Percentiles rank a stretch among this genome's conserved stretches.
Conservation (phyloP, 257 asterid species). For the Penstemon barbatus region DNA sequence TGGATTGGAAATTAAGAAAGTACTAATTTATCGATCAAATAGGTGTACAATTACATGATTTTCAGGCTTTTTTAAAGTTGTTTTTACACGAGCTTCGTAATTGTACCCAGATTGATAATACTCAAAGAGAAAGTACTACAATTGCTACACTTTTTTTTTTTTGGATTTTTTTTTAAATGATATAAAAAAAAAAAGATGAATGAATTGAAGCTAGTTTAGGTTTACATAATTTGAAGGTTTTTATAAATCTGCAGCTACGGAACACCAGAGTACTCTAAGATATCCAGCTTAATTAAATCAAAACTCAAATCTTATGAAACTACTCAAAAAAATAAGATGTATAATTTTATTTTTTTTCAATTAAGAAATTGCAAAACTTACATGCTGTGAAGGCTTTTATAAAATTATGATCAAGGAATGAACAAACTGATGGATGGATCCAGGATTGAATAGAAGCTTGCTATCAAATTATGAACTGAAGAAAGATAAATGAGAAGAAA, state of each 20-base stretch:
- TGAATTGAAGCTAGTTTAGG: slow-evolving; percentile 1
- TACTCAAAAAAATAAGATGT: not conserved
- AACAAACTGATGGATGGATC: not conserved
- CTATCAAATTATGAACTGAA: no score
- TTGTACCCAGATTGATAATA: slow-evolving; percentile 43
- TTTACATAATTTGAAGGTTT: slow-evolving; percentile 60
- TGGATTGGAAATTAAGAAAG: not conserved
- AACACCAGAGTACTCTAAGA: slow-evolving; percentile 24
- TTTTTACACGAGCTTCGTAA: slow-evolving; percentile 45
- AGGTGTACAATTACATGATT: slow-evolving; percentile 38
- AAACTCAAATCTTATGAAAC: slow-evolving; percentile 1
- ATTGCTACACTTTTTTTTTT: slow-evolving; percentile 4
- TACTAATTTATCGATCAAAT: not conserved
- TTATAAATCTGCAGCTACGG: slow-evolving; percentile 63
- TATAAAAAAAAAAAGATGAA: not conserved
- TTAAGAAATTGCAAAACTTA: not conserved
- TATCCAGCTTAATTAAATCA: slow-evolving; percentile 44
- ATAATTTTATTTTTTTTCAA: not conserved
- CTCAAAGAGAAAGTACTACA: not conserved
- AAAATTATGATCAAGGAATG: slow-evolving; percentile 13
- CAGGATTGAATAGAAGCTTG: not conserved
- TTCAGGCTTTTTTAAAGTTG: slow-evolving; percentile 43
- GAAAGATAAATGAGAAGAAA: no score
- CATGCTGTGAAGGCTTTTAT: slow-evolving; percentile 22
- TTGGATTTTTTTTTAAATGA: slow-evolving; percentile 21